Conservation (phyloP, 2,329 filamentous ascomycete species). For the Orbilia brochopaga region DNA sequence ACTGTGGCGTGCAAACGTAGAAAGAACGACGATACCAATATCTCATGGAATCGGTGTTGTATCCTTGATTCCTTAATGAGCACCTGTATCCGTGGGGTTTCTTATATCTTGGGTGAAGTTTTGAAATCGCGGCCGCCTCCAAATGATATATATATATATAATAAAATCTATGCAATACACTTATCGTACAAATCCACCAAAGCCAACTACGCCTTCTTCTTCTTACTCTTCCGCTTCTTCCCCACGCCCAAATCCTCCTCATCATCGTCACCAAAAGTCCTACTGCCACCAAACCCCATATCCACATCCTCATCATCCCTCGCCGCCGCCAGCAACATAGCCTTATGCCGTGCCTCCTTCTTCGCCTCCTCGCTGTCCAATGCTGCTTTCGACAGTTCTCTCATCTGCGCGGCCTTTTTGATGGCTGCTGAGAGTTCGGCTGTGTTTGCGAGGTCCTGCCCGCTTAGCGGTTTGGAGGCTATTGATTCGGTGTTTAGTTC, state of each 20-base stretch:
- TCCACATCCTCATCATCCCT: conserved; percentile 91
- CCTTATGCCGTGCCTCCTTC: conserved; percentile 72
- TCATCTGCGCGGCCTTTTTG: conserved; percentile 72
- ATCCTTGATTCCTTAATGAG: too few species aligned
- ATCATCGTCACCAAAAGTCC: conserved; percentile 80
- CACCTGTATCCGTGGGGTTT: too few species aligned
- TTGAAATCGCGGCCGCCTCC: too few species aligned
- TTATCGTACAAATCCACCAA: too few species aligned
- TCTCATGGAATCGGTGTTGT: too few species aligned
- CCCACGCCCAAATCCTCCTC: conserved; percentile 62
- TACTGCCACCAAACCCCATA: conserved; percentile 87
- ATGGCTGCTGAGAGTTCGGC: conserved; percentile 81
- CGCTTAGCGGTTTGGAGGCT: conserved; percentile 62
- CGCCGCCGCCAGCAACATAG: conserved; percentile 74
- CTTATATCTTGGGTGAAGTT: too few species aligned
- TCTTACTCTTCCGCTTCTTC: conserved; percentile 75
- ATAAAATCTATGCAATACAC: too few species aligned
- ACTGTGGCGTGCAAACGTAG: too few species aligned
- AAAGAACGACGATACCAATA: too few species aligned
- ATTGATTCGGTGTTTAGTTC: conserved; percentile 56
- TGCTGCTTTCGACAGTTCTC: conserved; percentile 50
- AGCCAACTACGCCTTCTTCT: conserved; percentile 66
- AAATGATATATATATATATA: not conserved
- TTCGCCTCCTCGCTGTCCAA: conserved; percentile 63
- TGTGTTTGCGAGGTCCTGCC: conserved; percentile 61